A percentile compares a stretch with the other conserved stretches of the same genome.
Evolutionary conservation across 176 grass and related monocot genomes (phyloP).

Genomic region (bread wheat (Triticum aestivum)): IWGSC_CS_RefSeq_v2.1 NC_057814.1:447092913-447093412

Average conservation of each 20-base stretch:
- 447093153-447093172: not conserved
- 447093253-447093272: not conserved
- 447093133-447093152: not conserved
- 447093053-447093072: not conserved
- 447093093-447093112: not conserved
- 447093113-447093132: not conserved
- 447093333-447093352: no score
- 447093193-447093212: not conserved
- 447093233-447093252: not conserved
- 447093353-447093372: no score
- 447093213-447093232: no score
- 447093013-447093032: not conserved
- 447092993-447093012: not conserved
- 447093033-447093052: not conserved
- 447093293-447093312: not conserved
- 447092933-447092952: not conserved
- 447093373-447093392: no score
- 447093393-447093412: no score
- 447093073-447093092: not conserved
- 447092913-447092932: constrained; percentile 4
- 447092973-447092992: not conserved
- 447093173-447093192: not conserved
- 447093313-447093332: no score
- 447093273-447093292: not conserved
- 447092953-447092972: not conserved